Percentiles rank a stretch among this genome's conserved stretches.
Conservation (phyloP, 108 stramenopile genomes). For the Cyclotella choctawhatcheeana region DNA sequence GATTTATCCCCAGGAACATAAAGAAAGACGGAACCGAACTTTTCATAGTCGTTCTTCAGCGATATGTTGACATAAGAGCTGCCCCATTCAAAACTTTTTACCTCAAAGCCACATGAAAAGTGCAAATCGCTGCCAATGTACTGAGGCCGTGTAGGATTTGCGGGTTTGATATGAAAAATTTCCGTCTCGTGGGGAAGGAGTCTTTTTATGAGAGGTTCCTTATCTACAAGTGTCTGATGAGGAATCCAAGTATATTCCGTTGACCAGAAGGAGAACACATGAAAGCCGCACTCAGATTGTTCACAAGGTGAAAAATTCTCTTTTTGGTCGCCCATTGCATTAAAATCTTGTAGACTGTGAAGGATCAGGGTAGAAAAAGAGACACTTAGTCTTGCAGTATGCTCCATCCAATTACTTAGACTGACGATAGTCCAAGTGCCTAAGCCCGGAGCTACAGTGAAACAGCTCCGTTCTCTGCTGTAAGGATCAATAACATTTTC, state of each 20-base stretch:
- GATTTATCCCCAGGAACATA: slow-evolving; percentile 61
- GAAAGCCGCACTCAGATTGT: slow-evolving; percentile 62
- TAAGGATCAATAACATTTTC: slow-evolving; percentile 46
- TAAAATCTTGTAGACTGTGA: slow-evolving; percentile 49
- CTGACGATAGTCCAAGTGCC: slow-evolving; percentile 89
- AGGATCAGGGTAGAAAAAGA: slow-evolving; percentile 44
- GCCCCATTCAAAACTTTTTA: slow-evolving; percentile 59
- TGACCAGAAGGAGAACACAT: slow-evolving; percentile 89
- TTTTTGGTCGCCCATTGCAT: slow-evolving; percentile 29
- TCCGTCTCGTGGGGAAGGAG: slow-evolving; percentile 82
- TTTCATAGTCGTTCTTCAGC: slow-evolving; percentile 67
- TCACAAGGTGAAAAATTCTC: slow-evolving; percentile 28
- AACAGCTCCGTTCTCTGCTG: slow-evolving; percentile 78
- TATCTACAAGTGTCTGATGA: slow-evolving; percentile 48
- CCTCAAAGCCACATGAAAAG: slow-evolving; percentile 91
- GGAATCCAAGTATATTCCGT: slow-evolving; percentile 80
- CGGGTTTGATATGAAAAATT: slow-evolving; percentile 84
- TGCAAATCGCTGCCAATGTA: slow-evolving; percentile 93
- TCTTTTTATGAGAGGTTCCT: slow-evolving; percentile 59
- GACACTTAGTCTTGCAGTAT: slow-evolving; percentile 47
- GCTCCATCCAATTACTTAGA: slow-evolving; percentile 83
- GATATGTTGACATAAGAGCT: slow-evolving; percentile 31
- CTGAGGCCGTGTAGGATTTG: slow-evolving; percentile 71
- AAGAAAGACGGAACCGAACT: slow-evolving; percentile 65
- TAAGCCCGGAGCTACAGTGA: slow-evolving; percentile 78